Percentiles rank a stretch among this genome's conserved stretches.
Evolutionary conservation across 495 filamentous ascomycete species (phyloP).

Genomic region (Penicillium turbatum): DNA sequence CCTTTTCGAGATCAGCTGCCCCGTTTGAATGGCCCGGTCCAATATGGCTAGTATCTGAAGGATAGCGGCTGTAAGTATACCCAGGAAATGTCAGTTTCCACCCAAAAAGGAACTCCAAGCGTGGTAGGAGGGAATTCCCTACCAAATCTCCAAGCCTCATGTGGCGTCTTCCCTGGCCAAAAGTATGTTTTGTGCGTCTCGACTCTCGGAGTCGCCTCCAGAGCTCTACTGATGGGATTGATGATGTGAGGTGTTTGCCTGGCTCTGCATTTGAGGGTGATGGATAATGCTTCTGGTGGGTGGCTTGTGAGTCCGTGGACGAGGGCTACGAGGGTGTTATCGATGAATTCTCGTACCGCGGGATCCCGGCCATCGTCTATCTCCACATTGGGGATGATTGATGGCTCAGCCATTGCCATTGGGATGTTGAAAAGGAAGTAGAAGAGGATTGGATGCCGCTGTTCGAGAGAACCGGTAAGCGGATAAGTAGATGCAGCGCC

Average conservation of each 20-base stretch:
- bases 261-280: conserved; percentile 31
- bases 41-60: conserved; percentile 67
- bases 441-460: neutral
- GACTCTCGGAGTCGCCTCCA: conserved; percentile 19
- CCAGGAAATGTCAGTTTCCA: neutral
- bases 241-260: conserved; percentile 22
- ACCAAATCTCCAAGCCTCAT: conserved; percentile 69
- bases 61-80: conserved; percentile 46
- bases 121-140: conserved; percentile 6
- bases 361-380: neutral
- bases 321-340: conserved; percentile 25
- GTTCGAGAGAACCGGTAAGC: neutral
- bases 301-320: conserved; percentile 25
- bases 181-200: conserved; percentile 30
- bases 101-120: neutral
- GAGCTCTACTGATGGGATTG: conserved; percentile 27
- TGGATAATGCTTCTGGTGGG: conserved; percentile 27
- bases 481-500: neutral
- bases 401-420: conserved; percentile 10
- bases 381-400: neutral
- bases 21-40: conserved; percentile 59
- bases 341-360: conserved; percentile 32
- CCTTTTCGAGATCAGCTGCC: conserved; percentile 74
- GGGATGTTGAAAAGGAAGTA: neutral
- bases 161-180: conserved; percentile 55